These are phyloP conservation scores for Cetradonia linearis DNA, from an alignment of 495 filamentous ascomycete genomes.

Conservation along the genomic window DNA sequence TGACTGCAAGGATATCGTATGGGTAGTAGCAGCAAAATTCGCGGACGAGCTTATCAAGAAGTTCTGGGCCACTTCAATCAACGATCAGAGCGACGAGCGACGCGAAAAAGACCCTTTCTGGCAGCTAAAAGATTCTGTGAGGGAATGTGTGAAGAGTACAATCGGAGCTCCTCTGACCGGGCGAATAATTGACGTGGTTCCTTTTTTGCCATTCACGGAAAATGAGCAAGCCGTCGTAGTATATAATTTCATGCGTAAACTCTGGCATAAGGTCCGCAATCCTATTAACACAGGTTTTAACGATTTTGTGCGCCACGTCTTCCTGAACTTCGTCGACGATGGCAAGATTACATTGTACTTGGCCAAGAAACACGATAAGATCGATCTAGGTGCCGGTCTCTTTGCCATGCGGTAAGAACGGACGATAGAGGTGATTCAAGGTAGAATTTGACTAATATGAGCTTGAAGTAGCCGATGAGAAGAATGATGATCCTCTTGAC, in stretches of 20 bases:
- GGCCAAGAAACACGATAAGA: conserved; percentile 1
- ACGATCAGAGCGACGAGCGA: not conserved
- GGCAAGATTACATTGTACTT: conserved; percentile 6
- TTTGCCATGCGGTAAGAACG: conserved; percentile 8
- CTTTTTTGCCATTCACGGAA: conserved; percentile 20
- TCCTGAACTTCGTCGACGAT: conserved; percentile 18
- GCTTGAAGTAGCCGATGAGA: conserved; percentile 4
- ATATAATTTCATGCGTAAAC: conserved; percentile 23
- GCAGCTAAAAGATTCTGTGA: not conserved
- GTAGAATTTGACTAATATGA: not conserved
- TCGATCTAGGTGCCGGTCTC: conserved; percentile 19
- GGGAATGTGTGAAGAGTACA: not conserved
- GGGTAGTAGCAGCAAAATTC: conserved; percentile 45
- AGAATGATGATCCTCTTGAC: conserved; percentile 14
- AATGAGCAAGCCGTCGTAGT: conserved; percentile 18
- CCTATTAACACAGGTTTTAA: conserved; percentile 10
- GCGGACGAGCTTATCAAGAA: conserved; percentile 13
- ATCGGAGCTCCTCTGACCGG: conserved; percentile 17
- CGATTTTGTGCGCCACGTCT: conserved; percentile 8
- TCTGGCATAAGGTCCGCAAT: conserved; percentile 8
- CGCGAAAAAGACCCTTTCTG: not conserved
- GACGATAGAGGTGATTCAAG: conserved; percentile 1
- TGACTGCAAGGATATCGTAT: conserved; percentile 46
- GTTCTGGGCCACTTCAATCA: conserved; percentile 13
- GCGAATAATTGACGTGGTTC: conserved; percentile 15